A percentile compares a stretch with the other conserved stretches of the same genome.
These are phyloP conservation scores for Stygiomarasmius scandens DNA, from an alignment of 1,284 basidiomycete species.

Conservation along the genomic window DNA sequence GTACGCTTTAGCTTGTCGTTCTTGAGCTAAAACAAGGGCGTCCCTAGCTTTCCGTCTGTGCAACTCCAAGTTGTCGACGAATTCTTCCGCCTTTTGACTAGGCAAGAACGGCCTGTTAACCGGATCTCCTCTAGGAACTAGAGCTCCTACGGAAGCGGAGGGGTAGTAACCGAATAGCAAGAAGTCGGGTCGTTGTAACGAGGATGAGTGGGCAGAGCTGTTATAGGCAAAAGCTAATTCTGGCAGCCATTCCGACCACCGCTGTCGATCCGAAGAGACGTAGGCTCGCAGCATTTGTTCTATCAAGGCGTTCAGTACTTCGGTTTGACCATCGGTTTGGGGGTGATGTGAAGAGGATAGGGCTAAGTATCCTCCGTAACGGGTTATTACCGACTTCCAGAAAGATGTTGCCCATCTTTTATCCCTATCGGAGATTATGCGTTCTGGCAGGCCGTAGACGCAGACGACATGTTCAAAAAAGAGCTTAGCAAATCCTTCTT, in stretches of 20 bases:
- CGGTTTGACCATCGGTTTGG: conserved; percentile 24
- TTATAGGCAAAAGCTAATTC: conserved; percentile 24
- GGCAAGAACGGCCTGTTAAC: conserved; percentile 11
- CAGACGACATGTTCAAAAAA: too few relatives aligned
- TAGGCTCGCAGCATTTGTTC: conserved; percentile 23
- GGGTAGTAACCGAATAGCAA: too few relatives aligned
- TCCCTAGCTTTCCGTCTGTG: background rate
- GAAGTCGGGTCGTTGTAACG: conserved; percentile 22
- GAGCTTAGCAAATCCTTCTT: conserved; percentile 10
- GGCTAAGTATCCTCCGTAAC: conserved; percentile 13
- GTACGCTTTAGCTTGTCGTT: background rate
- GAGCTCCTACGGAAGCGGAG: too few relatives aligned
- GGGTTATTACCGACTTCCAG: conserved; percentile 11
- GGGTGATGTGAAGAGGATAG: conserved; percentile 1
- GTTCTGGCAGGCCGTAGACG: conserved; percentile 12
- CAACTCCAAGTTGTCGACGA: background rate
- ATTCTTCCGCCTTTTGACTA: conserved; percentile 15
- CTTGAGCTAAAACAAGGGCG: conserved; percentile 1
- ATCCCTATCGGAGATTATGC: conserved; percentile 19
- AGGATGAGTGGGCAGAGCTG: conserved; percentile 25
- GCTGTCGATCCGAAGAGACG: conserved; percentile 26
- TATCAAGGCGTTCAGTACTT: conserved; percentile 25
- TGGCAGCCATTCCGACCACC: conserved; percentile 32
- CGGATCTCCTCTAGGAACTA: background rate
- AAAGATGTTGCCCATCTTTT: conserved; percentile 17